A percentile compares a stretch with the other conserved stretches of the same genome.
Conservation (phyloP, 1,284 basidiomycete genomes). For the Cryptococcus hybrid region DNA sequence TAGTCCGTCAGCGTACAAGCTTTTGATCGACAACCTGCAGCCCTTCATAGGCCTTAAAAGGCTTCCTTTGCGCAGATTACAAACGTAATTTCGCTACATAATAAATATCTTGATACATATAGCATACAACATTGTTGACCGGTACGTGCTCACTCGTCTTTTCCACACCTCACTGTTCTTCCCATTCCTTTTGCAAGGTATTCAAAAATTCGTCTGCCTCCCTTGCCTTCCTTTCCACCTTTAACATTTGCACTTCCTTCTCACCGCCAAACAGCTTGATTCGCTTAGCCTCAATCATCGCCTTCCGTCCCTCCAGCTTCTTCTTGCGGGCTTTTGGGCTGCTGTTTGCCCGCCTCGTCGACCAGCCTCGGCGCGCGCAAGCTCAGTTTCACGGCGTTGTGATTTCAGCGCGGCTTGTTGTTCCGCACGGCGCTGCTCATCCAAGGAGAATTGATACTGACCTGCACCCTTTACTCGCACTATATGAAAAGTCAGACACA, state of each 20-base stretch:
- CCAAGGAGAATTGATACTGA: slow-evolving; percentile 81
- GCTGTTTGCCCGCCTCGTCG: slow-evolving; percentile 24
- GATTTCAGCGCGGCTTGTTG: slow-evolving; percentile 76
- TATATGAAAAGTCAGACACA: slow-evolving; percentile 6
- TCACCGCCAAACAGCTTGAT: slow-evolving; percentile 58
- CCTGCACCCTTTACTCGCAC: slow-evolving; percentile 78
- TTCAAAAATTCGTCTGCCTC: slow-evolving; percentile 40
- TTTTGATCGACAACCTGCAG: too few species aligned
- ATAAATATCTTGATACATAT: background rate
- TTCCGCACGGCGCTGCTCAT: slow-evolving; percentile 67
- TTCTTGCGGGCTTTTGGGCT: slow-evolving; percentile 70
- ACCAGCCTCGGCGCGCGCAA: slow-evolving; percentile 55
- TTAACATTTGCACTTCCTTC: slow-evolving; percentile 29
- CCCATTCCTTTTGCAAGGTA: slow-evolving; percentile 31
- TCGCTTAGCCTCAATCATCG: slow-evolving; percentile 74
- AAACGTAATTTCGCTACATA: background rate
- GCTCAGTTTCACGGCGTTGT: slow-evolving; percentile 68
- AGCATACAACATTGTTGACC: background rate
- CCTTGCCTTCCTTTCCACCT: slow-evolving; percentile 21
- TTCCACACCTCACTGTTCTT: background rate
- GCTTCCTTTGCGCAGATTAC: background rate
- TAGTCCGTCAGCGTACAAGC: too few species aligned
- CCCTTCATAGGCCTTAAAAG: too few species aligned
- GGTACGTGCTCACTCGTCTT: background rate
- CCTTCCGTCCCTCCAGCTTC: slow-evolving; percentile 74